phyloP scores from a whole-genome alignment of 495 filamentous ascomycete genomes.

The Penicillium goetzii region DNA sequence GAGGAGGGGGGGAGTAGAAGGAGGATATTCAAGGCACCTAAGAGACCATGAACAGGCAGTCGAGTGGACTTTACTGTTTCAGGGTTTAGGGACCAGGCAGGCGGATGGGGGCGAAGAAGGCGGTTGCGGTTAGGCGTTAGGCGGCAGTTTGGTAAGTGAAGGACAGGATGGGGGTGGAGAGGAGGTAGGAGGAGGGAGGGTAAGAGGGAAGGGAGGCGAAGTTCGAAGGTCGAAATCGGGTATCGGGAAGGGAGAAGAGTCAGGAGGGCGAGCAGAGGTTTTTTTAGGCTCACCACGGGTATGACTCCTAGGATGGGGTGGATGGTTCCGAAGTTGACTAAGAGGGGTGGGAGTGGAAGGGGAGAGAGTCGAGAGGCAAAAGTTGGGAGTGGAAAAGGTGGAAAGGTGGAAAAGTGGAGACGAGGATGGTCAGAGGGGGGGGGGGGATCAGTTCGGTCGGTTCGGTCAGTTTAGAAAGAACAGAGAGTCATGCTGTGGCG shows the following conservation, averaged over 20 bases:
- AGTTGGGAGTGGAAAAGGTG: slow-evolving; percentile 1
- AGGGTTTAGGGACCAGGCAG: neutral
- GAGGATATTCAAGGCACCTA: slow-evolving; percentile 26
- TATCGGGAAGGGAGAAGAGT: neutral
- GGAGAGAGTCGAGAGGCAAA: slow-evolving; percentile 11
- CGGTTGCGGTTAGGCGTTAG: neutral
- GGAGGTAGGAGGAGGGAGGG: neutral
- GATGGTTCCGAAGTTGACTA: slow-evolving; percentile 3
- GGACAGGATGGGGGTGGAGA: neutral
- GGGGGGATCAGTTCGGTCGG: neutral
- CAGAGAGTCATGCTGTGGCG: slow-evolving; percentile 28
- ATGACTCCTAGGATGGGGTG: slow-evolving; percentile 4
- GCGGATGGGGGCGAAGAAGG: slow-evolving; percentile 7
- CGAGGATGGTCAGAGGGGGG: too few species aligned
- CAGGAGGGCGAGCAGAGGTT: slow-evolving; percentile 6
- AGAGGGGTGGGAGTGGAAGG: neutral
- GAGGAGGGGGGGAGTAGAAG: slow-evolving; percentile 1
- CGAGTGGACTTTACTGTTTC: neutral
- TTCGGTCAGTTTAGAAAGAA: neutral
- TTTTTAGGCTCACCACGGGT: slow-evolving; percentile 12
- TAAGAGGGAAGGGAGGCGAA: neutral
- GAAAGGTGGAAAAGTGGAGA: slow-evolving; percentile 5
- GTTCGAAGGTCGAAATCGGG: neutral
- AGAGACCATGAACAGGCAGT: slow-evolving; percentile 34
- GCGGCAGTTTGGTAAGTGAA: slow-evolving; percentile 10